A percentile compares a stretch with the other conserved stretches of the same genome.
phyloP scores from a whole-genome alignment of 164 flowering plant species.

The Vitis vinifera region ASM3070453v1 NC_081811.1:7692001-7692500 shows the following conservation, averaged over 20 bases:
- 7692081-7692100: neutral
- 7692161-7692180: neutral
- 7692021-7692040: neutral
- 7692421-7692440: conserved; percentile 8
- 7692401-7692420: neutral
- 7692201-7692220: neutral
- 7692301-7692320: neutral
- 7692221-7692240: too few relatives aligned
- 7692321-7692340: neutral
- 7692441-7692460: conserved; percentile 1
- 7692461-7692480: neutral
- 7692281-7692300: neutral
- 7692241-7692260: neutral
- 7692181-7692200: neutral
- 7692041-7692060: conserved; percentile 4
- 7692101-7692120: conserved; percentile 1
- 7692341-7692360: neutral
- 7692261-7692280: neutral
- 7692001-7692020: neutral
- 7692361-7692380: conserved; percentile 11
- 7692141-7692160: conserved; percentile 14
- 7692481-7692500: conserved; percentile 7
- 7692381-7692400: neutral
- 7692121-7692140: neutral
- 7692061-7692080: conserved; percentile 10